Conservation (phyloP, 129 eudicot genomes). For the Saposhnikovia divaricata region DNA sequence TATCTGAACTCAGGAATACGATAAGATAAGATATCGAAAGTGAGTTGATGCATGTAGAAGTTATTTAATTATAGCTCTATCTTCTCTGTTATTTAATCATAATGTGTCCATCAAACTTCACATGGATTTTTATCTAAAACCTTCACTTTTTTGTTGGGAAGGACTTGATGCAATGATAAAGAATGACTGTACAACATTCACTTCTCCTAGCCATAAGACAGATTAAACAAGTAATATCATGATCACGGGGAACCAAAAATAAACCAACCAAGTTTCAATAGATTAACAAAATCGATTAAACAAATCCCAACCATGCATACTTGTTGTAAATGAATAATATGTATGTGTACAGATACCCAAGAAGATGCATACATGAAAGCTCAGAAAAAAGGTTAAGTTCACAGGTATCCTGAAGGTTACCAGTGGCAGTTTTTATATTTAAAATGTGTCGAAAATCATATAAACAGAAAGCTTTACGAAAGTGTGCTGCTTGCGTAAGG, state of each 20-base stretch:
- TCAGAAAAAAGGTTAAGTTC: neutral
- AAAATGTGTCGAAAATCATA: neutral
- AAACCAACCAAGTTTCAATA: slow-evolving; percentile 7
- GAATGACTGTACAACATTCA: neutral
- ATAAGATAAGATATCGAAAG: neutral
- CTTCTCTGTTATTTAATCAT: neutral
- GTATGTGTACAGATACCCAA: neutral
- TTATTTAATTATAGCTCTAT: neutral
- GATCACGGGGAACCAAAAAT: slow-evolving; percentile 12
- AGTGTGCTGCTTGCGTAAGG: neutral
- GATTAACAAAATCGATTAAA: neutral
- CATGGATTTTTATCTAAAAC: neutral
- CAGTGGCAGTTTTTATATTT: neutral
- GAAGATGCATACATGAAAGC: neutral
- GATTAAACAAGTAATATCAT: neutral
- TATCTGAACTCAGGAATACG: neutral
- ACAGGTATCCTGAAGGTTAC: slow-evolving; percentile 13
- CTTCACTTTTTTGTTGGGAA: neutral
- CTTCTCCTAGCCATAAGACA: neutral
- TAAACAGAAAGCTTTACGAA: neutral
- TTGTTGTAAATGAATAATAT: neutral
- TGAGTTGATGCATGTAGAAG: neutral
- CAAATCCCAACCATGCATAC: neutral
- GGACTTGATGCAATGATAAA: neutral
- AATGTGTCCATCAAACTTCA: neutral